These are phyloP conservation scores for Cladophialophora carrionii DNA, from an alignment of 2,329 filamentous ascomycete genomes.

Conservation along the genomic window DNA sequence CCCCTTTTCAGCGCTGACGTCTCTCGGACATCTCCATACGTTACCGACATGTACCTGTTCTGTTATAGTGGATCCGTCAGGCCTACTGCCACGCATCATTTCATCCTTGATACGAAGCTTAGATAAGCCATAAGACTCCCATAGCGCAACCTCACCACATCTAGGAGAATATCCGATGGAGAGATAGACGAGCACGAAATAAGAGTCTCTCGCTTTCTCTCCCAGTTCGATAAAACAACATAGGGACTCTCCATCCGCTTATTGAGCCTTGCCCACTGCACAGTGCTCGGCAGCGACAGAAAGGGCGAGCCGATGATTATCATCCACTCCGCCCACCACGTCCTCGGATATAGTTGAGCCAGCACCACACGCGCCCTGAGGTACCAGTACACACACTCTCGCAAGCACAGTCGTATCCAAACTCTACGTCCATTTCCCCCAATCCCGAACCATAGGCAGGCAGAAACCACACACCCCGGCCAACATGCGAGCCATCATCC, in stretches of 20 bases:
- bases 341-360: too few species aligned
- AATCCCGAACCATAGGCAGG: not conserved
- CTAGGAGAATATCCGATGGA: not conserved
- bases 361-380: not conserved
- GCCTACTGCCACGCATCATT: not conserved
- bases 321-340: not conserved
- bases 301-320: not conserved
- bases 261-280: not conserved
- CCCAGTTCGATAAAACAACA: not conserved
- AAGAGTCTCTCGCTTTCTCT: too few species aligned
- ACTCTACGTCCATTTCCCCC: not conserved
- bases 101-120: not conserved
- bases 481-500: slow-evolving; percentile 1
- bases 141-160: not conserved
- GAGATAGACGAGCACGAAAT: not conserved
- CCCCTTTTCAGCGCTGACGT: not conserved
- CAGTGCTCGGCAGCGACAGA: not conserved
- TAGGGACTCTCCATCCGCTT: not conserved
- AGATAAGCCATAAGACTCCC: not conserved
- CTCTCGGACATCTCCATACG: not conserved
- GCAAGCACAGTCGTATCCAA: not conserved
- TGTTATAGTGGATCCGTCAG: slow-evolving; percentile 9
- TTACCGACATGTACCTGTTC: not conserved
- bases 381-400: not conserved
- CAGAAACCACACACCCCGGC: not conserved